phyloP scores from a whole-genome alignment of 768 basidiomycete genomes.

The Boletus speciosus region DNA sequence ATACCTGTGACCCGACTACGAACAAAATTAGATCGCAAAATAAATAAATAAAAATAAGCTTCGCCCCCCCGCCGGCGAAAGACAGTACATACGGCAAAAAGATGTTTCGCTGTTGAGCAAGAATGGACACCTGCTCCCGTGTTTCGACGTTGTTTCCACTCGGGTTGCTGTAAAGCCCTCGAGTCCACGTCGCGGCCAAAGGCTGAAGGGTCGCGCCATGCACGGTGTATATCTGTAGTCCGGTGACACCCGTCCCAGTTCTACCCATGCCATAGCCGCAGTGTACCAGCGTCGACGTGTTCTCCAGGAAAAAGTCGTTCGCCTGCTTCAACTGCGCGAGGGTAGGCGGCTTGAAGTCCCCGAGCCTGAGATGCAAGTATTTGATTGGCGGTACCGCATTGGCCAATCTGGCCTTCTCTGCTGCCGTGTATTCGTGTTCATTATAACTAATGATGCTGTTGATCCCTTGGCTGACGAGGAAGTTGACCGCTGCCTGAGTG shows the following conservation, averaged over 20 bases:
- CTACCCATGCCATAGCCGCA: conserved; percentile 13
- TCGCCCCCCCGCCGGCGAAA: too few species aligned
- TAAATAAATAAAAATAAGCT: not conserved
- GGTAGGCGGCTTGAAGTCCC: conserved; percentile 21
- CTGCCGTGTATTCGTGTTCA: conserved; percentile 7
- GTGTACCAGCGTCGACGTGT: conserved; percentile 6
- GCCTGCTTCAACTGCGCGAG: conserved; percentile 16
- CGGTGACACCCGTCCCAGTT: conserved; percentile 10
- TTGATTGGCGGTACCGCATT: conserved; percentile 6
- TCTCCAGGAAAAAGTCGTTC: conserved; percentile 11
- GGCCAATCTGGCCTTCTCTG: conserved; percentile 5
- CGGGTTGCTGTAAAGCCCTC: too few species aligned
- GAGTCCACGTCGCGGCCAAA: not conserved
- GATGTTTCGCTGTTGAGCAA: conserved; percentile 2
- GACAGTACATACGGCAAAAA: conserved; percentile 2
- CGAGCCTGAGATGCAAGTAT: conserved; percentile 18
- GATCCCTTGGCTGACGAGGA: conserved; percentile 12
- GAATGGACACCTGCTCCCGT: conserved; percentile 4
- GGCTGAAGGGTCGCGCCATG: not conserved
- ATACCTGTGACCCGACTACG: not conserved
- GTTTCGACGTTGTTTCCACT: conserved; percentile 8
- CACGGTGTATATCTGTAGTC: conserved; percentile 1
- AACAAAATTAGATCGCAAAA: not conserved
- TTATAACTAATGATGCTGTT: conserved; percentile 24
- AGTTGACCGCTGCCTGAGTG: conserved; percentile 12